A percentile compares a stretch with the other conserved stretches of the same genome.
These are phyloP conservation scores for Aspergillus oerlinghausenensis DNA, from an alignment of 2,329 filamentous ascomycete genomes.

Conservation along the genomic window DNA sequence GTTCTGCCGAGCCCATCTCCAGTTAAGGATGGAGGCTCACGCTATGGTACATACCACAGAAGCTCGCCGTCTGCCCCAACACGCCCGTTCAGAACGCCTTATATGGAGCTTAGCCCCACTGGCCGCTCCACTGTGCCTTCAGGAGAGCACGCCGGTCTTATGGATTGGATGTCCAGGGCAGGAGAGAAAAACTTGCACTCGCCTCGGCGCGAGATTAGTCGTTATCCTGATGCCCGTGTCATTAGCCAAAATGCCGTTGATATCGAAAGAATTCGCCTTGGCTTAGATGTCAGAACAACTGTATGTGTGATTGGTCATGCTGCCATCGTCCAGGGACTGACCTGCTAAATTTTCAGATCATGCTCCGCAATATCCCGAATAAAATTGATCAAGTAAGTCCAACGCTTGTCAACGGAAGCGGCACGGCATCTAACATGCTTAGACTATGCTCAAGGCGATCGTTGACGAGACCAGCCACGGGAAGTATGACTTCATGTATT, in stretches of 20 bases:
- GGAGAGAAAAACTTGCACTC: constrained; percentile 27
- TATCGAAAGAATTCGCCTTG: constrained; percentile 46
- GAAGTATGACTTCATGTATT: constrained; percentile 90
- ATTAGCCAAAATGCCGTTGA: constrained; percentile 44
- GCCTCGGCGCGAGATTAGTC: constrained; percentile 23
- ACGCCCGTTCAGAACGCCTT: constrained; percentile 16
- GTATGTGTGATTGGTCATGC: constrained; percentile 43
- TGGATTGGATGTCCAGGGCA: constrained; percentile 28
- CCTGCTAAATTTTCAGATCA: constrained; percentile 56
- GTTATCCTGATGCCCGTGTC: constrained; percentile 25
- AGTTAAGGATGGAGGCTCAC: constrained; percentile 11
- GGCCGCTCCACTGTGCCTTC: constrained; percentile 37
- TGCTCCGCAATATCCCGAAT: constrained; percentile 93
- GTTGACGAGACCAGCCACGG: constrained; percentile 75
- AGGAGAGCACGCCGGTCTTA: constrained; percentile 28
- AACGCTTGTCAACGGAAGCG: background rate
- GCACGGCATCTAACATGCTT: constrained; percentile 12
- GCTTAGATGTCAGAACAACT: constrained; percentile 70
- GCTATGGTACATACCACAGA: constrained; percentile 14
- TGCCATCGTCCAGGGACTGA: background rate
- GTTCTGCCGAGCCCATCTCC: constrained; percentile 12
- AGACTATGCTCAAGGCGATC: constrained; percentile 70
- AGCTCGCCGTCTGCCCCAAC: constrained; percentile 12
- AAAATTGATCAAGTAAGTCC: constrained; percentile 62
- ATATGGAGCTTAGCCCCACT: constrained; percentile 35